Base-by-base conservation (phyloP, 2,329 filamentous ascomycete species). In the Alternaria hordeiaustralica region DNA sequence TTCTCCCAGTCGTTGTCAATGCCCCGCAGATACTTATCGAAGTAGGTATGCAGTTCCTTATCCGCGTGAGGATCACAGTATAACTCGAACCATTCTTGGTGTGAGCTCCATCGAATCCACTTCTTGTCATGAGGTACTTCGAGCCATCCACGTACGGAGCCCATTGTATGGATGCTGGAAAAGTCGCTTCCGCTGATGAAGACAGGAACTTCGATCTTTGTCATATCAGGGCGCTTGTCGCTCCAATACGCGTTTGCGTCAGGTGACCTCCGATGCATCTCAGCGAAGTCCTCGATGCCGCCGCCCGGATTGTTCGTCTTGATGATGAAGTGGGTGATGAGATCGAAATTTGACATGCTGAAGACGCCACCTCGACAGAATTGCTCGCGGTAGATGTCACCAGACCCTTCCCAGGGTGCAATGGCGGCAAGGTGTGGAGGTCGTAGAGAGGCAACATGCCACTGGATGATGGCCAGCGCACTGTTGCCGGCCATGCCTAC, bases 1-100 rank as follows among this genome's bases (percentile, higher is more conserved):
- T 78, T 72, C 59, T 84, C 81, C 83, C 83, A 86, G n/a, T 69
- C 82, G 58, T 86, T 86, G 2, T 81, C 58, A 2, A 75, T 71
- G 0, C 75, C 80, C 33, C 82, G 83, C 18, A 85, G 73, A 61
- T 82, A 86, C 5, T 68, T 72, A 60, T 85, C 84, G 59, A 85
- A 85, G 71, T 85, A 86, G 26, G 58, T 58, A 6, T 60, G 25
- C 3, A 71, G 56, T 21, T 72, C 66, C 15, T 64, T 41, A 41
- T 41, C 36, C 36, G 36, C 58, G 13, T 62, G 64, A 11, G 54
- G 41, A 6, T 65, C 33, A 25, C 60, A 30, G 55, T 70, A 71
- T 6, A 67, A 28, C 53, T 72, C 68, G 44, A 60, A 57, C 66
- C 70, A 73, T 53, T 73, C 68, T 44, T 69, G 64, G 4, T 58